Percentiles rank a stretch among this genome's conserved stretches.
These are phyloP conservation scores for Tolypocladium cylindrosporum DNA, from an alignment of 2,329 filamentous ascomycete species.

Conservation along the genomic window DNA sequence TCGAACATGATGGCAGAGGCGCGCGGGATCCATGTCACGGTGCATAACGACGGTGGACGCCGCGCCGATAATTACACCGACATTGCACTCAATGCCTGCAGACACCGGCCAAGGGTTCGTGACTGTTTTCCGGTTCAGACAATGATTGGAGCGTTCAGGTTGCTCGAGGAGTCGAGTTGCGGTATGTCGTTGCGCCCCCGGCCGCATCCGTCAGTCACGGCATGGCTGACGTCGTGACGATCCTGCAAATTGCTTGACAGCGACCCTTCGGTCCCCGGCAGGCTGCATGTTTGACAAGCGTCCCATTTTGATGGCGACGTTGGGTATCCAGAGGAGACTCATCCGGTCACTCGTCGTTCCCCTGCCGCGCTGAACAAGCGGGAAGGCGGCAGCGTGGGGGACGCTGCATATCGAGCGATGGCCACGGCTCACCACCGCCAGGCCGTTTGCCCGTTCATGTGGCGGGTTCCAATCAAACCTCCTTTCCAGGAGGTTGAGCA, in stretches of 20 bases:
- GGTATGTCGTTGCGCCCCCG: not conserved
- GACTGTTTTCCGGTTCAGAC: not conserved
- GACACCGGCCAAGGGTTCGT: not conserved
- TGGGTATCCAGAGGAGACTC: not conserved
- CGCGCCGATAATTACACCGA: not conserved
- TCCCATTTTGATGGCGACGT: not conserved
- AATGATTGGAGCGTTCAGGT: not conserved
- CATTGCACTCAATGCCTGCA: not conserved
- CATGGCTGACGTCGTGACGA: not conserved
- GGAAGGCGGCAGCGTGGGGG: not conserved
- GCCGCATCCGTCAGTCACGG: not conserved
- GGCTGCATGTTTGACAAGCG: not conserved
- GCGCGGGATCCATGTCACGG: not conserved
- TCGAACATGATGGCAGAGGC: not conserved
- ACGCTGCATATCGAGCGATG: not conserved
- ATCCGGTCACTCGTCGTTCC: not conserved
- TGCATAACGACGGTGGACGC: not conserved
- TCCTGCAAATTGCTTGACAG: not conserved
- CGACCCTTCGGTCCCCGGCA: not conserved
- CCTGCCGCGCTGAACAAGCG: not conserved
- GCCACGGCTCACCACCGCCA: not conserved
- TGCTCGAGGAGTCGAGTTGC: not conserved
- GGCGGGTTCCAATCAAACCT: not conserved
- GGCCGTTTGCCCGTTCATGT: not conserved
- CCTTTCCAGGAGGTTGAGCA: not conserved